These are phyloP conservation scores for Aspergillus fumigatiaffinis DNA, from an alignment of 2,329 filamentous ascomycete genomes.

Conservation along the genomic window DNA sequence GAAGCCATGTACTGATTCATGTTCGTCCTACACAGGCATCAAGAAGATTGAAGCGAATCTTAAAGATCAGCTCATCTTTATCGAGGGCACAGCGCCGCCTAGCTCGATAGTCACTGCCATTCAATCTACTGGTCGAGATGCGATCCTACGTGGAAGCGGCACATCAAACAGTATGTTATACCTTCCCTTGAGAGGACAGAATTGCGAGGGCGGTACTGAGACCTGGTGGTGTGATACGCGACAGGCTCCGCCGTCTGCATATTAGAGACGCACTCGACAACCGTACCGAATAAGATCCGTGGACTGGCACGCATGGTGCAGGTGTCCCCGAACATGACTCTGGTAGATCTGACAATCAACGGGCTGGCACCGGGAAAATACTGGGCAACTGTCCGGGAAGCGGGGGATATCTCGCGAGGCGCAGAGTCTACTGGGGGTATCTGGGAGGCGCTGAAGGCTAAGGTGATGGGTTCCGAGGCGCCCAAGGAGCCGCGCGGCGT, in stretches of 20 bases:
- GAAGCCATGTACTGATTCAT: neutral
- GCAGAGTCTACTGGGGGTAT: conserved; percentile 78
- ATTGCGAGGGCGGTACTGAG: neutral
- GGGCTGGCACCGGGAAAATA: conserved; percentile 80
- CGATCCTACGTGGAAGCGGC: conserved; percentile 86
- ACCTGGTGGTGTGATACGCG: neutral
- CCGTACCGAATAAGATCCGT: conserved; percentile 65
- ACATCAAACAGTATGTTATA: conserved; percentile 65
- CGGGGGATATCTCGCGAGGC: conserved; percentile 80
- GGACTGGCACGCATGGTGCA: conserved; percentile 93
- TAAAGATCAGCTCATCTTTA: conserved; percentile 74
- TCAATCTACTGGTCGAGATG: conserved; percentile 84
- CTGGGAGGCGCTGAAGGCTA: conserved; percentile 60
- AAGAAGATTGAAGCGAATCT: conserved; percentile 78
- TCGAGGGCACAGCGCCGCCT: conserved; percentile 85
- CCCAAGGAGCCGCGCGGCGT: conserved; percentile 53
- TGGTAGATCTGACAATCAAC: conserved; percentile 82
- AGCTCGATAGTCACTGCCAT: conserved; percentile 87
- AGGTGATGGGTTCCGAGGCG: conserved; percentile 32
- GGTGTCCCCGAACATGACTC: conserved; percentile 70
- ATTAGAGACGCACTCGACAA: conserved; percentile 72
- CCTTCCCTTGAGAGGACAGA: conserved; percentile 4
- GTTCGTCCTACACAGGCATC: conserved; percentile 55
- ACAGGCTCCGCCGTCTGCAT: conserved; percentile 70
- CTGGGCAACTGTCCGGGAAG: conserved; percentile 77